These are phyloP conservation scores for Spinacia oleracea DNA, from an alignment of 179 eudicot genomes.

Conservation along the genomic window DNA sequence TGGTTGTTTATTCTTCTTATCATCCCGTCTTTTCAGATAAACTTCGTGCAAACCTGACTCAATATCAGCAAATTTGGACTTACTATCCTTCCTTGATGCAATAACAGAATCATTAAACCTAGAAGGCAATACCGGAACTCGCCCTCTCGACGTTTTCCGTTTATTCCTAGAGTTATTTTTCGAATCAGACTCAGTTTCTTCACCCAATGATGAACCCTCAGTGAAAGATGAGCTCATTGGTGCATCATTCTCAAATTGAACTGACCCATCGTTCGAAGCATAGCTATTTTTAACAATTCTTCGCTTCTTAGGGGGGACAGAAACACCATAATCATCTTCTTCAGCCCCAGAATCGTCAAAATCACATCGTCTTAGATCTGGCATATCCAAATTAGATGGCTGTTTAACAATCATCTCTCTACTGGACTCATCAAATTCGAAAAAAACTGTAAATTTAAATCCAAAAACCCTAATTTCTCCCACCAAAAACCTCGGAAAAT, in stretches of 20 bases:
- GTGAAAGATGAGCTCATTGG: slow-evolving; percentile 37
- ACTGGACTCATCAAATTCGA: slow-evolving; percentile 15
- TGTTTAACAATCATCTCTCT: slow-evolving; percentile 39
- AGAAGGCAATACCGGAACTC: slow-evolving; percentile 56
- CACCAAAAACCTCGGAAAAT: slow-evolving; percentile 24
- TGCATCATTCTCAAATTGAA: slow-evolving; percentile 21
- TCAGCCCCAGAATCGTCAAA: slow-evolving; percentile 35
- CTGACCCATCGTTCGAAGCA: slow-evolving; percentile 14
- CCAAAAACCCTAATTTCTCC: slow-evolving; percentile 33
- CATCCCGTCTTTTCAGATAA: slow-evolving; percentile 38
- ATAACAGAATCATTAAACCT: slow-evolving; percentile 52
- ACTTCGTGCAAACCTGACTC: slow-evolving; percentile 37
- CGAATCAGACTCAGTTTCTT: slow-evolving; percentile 38
- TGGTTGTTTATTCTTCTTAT: slow-evolving; percentile 25
- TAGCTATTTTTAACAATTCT: slow-evolving; percentile 28
- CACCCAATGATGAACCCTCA: slow-evolving; percentile 35
- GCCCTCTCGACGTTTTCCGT: slow-evolving; percentile 35
- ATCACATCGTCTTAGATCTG: slow-evolving; percentile 46
- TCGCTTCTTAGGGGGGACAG: slow-evolving; percentile 41
- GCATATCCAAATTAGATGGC: slow-evolving; percentile 46
- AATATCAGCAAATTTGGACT: slow-evolving; percentile 34
- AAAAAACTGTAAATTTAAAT: neutral
- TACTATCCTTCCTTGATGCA: slow-evolving; percentile 43
- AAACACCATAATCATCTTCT: slow-evolving; percentile 29
- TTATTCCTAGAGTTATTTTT: slow-evolving; percentile 14